Evolutionary conservation across 2,329 filamentous ascomycete species (phyloP).

Genomic region (Colletotrichum sansevieriae): DNA sequence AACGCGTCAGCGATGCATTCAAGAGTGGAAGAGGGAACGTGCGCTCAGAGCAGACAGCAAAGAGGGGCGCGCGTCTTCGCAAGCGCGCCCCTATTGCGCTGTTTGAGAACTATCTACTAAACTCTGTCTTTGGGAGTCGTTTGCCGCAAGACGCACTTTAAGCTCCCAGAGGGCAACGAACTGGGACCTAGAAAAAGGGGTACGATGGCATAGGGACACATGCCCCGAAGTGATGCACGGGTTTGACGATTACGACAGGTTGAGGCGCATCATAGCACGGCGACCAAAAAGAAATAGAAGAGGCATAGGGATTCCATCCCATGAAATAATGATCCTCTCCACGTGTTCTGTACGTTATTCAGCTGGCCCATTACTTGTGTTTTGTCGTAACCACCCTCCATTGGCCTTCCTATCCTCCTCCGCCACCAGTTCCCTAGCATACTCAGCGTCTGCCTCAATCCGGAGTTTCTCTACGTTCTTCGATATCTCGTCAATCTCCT

Average conservation of each 20-base stretch:
- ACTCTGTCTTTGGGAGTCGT: too few species aligned
- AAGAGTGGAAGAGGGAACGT: too few species aligned
- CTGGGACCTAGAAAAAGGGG: neutral
- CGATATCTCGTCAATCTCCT: conserved; percentile 56
- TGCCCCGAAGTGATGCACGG: conserved; percentile 4
- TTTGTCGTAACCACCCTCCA: conserved; percentile 2
- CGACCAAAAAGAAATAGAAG: conserved; percentile 27
- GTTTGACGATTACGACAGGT: conserved; percentile 25
- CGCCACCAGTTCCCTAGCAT: conserved; percentile 57
- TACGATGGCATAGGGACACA: neutral
- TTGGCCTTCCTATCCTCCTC: conserved; percentile 43
- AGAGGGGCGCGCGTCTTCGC: too few species aligned
- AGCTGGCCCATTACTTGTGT: neutral
- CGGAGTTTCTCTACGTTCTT: conserved; percentile 53
- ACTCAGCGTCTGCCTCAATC: conserved; percentile 62
- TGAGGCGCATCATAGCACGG: conserved; percentile 29
- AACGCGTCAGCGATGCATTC: too few species aligned
- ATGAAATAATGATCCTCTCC: conserved; percentile 18
- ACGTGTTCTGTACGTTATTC: neutral
- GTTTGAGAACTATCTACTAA: too few species aligned
- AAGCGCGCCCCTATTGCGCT: too few species aligned
- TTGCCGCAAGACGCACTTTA: too few species aligned
- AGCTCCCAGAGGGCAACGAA: neutral
- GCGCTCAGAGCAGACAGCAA: too few species aligned
- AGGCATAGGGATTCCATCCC: conserved; percentile 1